A percentile compares a stretch with the other conserved stretches of the same genome.
Conservation (phyloP, 805 yeast species). For the Yarrowia bubula region DNA sequence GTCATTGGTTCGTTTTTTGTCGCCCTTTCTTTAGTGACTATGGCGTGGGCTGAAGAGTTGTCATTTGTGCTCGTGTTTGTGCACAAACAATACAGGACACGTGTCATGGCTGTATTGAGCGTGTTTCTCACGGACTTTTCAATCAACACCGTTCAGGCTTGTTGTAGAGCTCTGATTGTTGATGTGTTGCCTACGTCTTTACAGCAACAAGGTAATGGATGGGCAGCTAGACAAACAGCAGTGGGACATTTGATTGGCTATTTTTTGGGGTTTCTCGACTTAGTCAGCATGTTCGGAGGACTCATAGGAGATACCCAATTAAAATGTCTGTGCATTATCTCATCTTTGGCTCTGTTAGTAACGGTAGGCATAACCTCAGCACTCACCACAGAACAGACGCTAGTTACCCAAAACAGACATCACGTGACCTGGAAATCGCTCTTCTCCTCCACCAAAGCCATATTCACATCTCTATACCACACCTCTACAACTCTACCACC, state of each 20-base stretch:
- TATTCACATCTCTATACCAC: conserved; percentile 26
- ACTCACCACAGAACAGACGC: conserved; percentile 44
- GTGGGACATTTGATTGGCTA: conserved; percentile 59
- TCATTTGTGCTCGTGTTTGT: conserved; percentile 36
- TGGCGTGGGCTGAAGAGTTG: conserved; percentile 49
- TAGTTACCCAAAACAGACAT: background rate
- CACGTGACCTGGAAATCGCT: background rate
- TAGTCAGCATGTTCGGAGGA: conserved; percentile 42
- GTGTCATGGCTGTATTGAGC: conserved; percentile 48
- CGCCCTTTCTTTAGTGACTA: conserved; percentile 45
- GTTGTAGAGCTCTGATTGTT: conserved; percentile 62
- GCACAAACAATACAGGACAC: conserved; percentile 28
- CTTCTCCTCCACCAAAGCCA: background rate
- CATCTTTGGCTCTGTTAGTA: conserved; percentile 45
- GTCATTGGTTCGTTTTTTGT: conserved; percentile 54
- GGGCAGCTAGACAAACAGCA: conserved; percentile 68
- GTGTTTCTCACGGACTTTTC: conserved; percentile 58
- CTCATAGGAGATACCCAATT: conserved; percentile 51
- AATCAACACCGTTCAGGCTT: conserved; percentile 60
- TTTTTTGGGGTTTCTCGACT: conserved; percentile 51
- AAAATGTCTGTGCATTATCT: conserved; percentile 48
- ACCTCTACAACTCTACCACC: conserved; percentile 44
- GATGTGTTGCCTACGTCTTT: conserved; percentile 57
- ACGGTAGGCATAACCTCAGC: conserved; percentile 45
- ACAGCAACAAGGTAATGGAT: conserved; percentile 61